Conservation (phyloP, 805 yeast species). For the Kluyveromyces aestuarii region DNA sequence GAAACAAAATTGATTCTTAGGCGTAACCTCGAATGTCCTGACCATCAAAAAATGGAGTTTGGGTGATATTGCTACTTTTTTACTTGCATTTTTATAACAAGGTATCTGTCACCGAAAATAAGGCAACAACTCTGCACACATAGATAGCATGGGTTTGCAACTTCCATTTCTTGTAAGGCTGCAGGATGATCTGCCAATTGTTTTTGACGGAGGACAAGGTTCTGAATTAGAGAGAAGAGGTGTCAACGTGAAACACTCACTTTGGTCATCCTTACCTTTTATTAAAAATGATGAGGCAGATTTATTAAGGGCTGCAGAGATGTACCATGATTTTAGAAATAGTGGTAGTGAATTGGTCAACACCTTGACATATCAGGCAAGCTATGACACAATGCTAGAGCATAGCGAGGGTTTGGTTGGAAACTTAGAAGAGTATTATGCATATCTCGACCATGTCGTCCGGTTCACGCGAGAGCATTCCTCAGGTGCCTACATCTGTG, state of each 20-base stretch:
- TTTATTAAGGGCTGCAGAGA: slow-evolving; percentile 32
- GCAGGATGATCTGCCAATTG: background rate
- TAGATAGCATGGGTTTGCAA: too few species aligned
- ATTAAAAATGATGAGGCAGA: slow-evolving; percentile 17
- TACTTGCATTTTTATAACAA: too few species aligned
- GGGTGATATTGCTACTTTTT: too few species aligned
- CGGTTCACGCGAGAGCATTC: slow-evolving; percentile 3
- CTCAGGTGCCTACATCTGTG: slow-evolving; percentile 18
- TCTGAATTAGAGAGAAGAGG: slow-evolving; percentile 47
- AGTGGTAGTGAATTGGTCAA: slow-evolving; percentile 44
- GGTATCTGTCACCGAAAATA: too few species aligned
- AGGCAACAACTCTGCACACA: too few species aligned
- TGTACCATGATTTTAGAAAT: slow-evolving; percentile 40
- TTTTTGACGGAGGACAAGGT: slow-evolving; percentile 56
- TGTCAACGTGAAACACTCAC: slow-evolving; percentile 34
- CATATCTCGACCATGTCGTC: slow-evolving; percentile 4
- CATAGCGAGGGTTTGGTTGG: slow-evolving; percentile 6
- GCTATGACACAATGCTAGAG: slow-evolving; percentile 29
- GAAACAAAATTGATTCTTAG: too few species aligned
- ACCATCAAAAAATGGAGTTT: too few species aligned
- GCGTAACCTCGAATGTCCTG: too few species aligned
- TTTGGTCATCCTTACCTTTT: slow-evolving; percentile 57
- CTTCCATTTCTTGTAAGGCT: too few species aligned
- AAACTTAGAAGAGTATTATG: slow-evolving; percentile 4
- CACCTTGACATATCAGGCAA: slow-evolving; percentile 51